phyloP scores from a whole-genome alignment of 2,329 filamentous ascomycete species.

The Ophiosphaerella herpotricha region DNA sequence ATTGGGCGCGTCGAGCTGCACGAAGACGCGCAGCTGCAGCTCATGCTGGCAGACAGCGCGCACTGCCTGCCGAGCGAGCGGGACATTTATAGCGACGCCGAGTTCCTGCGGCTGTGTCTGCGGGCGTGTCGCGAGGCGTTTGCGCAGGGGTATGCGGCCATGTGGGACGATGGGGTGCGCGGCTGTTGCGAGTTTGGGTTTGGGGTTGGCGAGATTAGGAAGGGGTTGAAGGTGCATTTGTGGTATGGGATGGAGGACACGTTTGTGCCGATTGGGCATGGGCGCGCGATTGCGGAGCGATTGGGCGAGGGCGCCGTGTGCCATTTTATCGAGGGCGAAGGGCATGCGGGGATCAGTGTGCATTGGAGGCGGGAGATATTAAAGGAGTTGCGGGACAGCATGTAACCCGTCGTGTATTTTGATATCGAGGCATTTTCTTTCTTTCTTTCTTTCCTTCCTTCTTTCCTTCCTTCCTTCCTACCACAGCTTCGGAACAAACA shows the following conservation, averaged over 20 bases:
- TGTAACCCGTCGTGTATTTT: neutral
- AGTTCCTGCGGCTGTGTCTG: constrained; percentile 25
- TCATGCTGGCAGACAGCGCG: neutral
- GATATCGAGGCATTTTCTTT: no score
- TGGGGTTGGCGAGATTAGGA: constrained; percentile 40
- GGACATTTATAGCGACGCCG: constrained; percentile 25
- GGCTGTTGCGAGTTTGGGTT: constrained; percentile 40
- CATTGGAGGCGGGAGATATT: constrained; percentile 8
- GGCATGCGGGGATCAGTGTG: constrained; percentile 27
- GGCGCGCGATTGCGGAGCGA: constrained; percentile 32
- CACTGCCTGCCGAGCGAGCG: constrained; percentile 24
- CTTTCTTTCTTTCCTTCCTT: no score
- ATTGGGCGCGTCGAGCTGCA: constrained; percentile 36
- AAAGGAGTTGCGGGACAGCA: neutral
- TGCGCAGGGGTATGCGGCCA: constrained; percentile 36
- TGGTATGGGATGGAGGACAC: constrained; percentile 44
- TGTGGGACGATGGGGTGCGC: constrained; percentile 37
- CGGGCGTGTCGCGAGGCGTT: constrained; percentile 28
- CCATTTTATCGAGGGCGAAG: constrained; percentile 36
- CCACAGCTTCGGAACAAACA: constrained; percentile 66
- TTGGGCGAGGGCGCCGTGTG: constrained; percentile 32
- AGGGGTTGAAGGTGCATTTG: constrained; percentile 43
- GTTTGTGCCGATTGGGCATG: constrained; percentile 40
- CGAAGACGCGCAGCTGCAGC: constrained; percentile 33
- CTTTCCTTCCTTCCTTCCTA: neutral